A percentile compares a stretch with the other conserved stretches of the same genome.
Conservation (phyloP, 306 rosid species). For the peach (Prunus persica) region DNA sequence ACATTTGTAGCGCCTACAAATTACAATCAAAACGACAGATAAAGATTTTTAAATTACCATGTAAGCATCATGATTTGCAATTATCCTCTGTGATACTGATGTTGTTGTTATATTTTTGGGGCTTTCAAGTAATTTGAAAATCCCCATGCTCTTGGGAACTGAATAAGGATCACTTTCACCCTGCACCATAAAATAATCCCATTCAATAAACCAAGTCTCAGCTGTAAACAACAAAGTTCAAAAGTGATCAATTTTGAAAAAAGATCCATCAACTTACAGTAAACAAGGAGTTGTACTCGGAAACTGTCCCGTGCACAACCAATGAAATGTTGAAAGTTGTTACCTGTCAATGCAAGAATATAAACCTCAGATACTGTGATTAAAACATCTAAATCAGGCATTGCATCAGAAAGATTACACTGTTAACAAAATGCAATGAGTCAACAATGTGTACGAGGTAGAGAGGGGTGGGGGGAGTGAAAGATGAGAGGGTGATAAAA, state of each 20-base stretch:
- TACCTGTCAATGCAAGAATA: conserved; percentile 53
- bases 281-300: conserved; percentile 50
- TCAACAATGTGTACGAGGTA: not conserved
- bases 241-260: conserved; percentile 6
- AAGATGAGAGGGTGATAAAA: not conserved
- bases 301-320: conserved; percentile 82
- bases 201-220: conserved; percentile 10
- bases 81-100: conserved; percentile 81
- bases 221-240: not conserved
- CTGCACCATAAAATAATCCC: conserved; percentile 40
- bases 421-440: not conserved
- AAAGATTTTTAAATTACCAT: conserved; percentile 37
- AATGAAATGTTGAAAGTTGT: conserved; percentile 86
- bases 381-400: not conserved
- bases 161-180: conserved; percentile 65
- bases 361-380: conserved; percentile 4
- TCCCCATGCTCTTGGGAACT: conserved; percentile 80
- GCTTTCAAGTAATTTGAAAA: conserved; percentile 79
- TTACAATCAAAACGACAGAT: not conserved
- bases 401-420: not conserved
- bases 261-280: conserved; percentile 45
- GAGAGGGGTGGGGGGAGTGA: not conserved
- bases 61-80: conserved; percentile 93
- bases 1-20: not conserved
- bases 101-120: conserved; percentile 77